Evolutionary conservation across 2,329 filamentous ascomycete species (phyloP), one percentile per base, ranked within the genome.

Genomic region (Sclerotinia minor): DNA sequence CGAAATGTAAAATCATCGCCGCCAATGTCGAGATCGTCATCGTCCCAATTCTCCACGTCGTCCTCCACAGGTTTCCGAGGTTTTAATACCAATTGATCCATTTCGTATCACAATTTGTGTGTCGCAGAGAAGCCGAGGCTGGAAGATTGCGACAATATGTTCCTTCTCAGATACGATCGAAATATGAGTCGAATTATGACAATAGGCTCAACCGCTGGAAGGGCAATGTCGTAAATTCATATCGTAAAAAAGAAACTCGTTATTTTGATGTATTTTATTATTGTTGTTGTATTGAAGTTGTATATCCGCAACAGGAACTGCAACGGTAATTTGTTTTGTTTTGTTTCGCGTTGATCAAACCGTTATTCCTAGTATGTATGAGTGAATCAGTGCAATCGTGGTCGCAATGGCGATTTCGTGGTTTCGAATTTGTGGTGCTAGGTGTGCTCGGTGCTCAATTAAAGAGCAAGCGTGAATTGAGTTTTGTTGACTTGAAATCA

Each of bases 1-100:
- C 83, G 81, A 71, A 89, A 85, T 65, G 82, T 83, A 72, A 90
- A 79, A 79, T 91, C 83, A 72, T 91, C 88, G 65, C 84, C 84
- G 26, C 90, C 89, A 74, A 91, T 87, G 72, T 89, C 81, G 75
- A 92, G 89, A 78, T 91, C 88, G 73, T 91, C 90, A 76, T 94
- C 88, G 76, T 94, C 90, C 87, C 91, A 95, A 78, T 86, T 89
- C 79, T 94, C 92, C 71, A 94, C 84, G 24, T 82, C 80, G 69
- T 87, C 85, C 77, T 85, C 83, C 73, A 73, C 71, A 63, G 72
- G 73, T 68, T 75, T 75, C 57, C 76, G 75, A 69, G 73, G 74
- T 55, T 72, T 76, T 60, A 77, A 72, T 50, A 73, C 74, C 65
- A 77, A 73, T 65, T 75, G 72, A 29, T 77, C 72, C 76, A 77